phyloP scores from a whole-genome alignment of 1,139 yeast genomes.

The Debaryomyces udenii region DNA sequence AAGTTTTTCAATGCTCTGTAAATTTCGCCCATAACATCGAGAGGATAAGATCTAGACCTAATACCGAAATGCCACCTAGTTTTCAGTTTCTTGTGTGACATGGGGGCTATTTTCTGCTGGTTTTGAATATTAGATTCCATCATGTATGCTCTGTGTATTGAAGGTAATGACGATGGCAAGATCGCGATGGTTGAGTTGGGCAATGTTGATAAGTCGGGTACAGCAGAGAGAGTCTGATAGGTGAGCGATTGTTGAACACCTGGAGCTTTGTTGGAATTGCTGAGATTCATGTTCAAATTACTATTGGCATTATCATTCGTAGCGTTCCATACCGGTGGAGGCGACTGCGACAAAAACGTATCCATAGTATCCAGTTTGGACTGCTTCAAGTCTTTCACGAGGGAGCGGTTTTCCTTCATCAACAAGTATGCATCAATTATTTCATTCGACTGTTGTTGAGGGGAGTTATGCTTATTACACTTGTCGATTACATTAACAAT shows the following conservation, averaged over 20 bases:
- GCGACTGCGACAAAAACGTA: constrained; percentile 52
- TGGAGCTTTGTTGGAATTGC: constrained; percentile 23
- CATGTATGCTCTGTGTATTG: constrained; percentile 94
- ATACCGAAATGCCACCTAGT: constrained; percentile 99
- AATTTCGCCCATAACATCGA: constrained; percentile 98
- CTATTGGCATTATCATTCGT: constrained; percentile 25
- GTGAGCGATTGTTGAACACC: constrained; percentile 53
- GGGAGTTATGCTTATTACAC: constrained; percentile 45
- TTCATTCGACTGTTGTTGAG: constrained; percentile 57
- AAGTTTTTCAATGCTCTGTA: constrained; percentile 89
- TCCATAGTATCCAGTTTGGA: constrained; percentile 55
- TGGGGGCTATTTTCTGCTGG: constrained; percentile 66
- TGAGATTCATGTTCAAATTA: constrained; percentile 9
- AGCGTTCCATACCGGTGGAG: constrained; percentile 45
- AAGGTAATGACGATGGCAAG: constrained; percentile 90
- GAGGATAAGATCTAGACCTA: constrained; percentile 91
- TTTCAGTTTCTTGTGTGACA: constrained; percentile 80
- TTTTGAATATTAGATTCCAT: constrained; percentile 48
- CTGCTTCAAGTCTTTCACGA: constrained; percentile 66
- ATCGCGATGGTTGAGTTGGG: constrained; percentile 81
- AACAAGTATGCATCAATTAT: constrained; percentile 89
- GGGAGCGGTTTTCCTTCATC: constrained; percentile 79
- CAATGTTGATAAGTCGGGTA: constrained; percentile 52
- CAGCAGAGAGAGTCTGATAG: constrained; percentile 53
- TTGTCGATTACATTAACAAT: constrained; percentile 69